A percentile compares a stretch with the other conserved stretches of the same genome.
phyloP scores from a whole-genome alignment of 805 yeast genomes.

The Ogataea angusta region DNA sequence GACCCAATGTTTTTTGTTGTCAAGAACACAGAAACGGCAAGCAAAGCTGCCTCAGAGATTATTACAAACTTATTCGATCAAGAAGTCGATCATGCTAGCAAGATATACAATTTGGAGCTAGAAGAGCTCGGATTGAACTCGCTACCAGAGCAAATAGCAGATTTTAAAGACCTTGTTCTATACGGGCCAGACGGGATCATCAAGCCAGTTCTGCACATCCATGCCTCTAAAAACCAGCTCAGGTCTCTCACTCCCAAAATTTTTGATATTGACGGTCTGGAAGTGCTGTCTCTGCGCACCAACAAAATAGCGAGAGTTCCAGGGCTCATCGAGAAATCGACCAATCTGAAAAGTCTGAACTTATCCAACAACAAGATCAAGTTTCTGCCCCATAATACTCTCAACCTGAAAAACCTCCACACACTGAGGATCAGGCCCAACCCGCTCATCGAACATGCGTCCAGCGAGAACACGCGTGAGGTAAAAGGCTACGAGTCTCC shows the following conservation, averaged over 20 bases:
- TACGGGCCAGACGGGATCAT: conserved; percentile 34
- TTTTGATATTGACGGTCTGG: conserved; percentile 47
- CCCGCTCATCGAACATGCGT: conserved; percentile 34
- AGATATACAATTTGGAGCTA: conserved; percentile 40
- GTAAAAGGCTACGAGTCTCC: conserved; percentile 26
- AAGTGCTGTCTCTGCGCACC: conserved; percentile 50
- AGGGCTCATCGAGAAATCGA: conserved; percentile 41
- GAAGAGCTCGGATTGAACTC: conserved; percentile 46
- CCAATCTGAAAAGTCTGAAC: conserved; percentile 47
- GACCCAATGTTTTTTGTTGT: conserved; percentile 34
- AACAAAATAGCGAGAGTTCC: conserved; percentile 48
- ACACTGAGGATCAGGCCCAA: conserved; percentile 57
- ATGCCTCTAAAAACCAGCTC: conserved; percentile 48
- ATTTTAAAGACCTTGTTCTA: conserved; percentile 52
- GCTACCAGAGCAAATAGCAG: conserved; percentile 57
- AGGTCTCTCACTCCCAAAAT: conserved; percentile 47
- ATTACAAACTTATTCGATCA: conserved; percentile 47
- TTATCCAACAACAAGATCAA: conserved; percentile 48
- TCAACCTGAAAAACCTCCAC: conserved; percentile 41
- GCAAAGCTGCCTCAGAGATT: conserved; percentile 37
- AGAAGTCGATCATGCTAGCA: conserved; percentile 27
- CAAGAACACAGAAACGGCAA: conserved; percentile 20
- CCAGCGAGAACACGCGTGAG: conserved; percentile 9
- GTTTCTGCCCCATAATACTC: conserved; percentile 50
- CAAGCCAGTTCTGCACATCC: conserved; percentile 43